Evolutionary conservation across 1,284 basidiomycete genomes (phyloP).

Genomic region (Apiotrichum montevideense): DNA sequence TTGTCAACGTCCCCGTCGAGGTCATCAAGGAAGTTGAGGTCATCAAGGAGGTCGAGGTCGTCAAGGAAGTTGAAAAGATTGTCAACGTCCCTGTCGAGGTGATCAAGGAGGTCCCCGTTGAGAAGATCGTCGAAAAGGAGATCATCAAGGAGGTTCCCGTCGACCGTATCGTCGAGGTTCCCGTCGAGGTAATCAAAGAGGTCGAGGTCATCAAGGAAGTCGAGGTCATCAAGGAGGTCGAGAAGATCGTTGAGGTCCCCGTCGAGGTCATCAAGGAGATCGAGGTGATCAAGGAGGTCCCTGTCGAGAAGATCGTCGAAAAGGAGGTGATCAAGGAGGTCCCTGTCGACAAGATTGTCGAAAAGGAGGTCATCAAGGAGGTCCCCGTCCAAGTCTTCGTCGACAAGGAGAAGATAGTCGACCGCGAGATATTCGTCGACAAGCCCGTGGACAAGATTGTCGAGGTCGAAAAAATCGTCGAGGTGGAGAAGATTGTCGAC

Average conservation of each 20-base stretch:
- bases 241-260: conserved; percentile 41
- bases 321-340: conserved; percentile 30
- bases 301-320: conserved; percentile 29
- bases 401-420: conserved; percentile 17
- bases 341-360: conserved; percentile 40
- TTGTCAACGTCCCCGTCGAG: conserved; percentile 33
- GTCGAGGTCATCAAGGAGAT: conserved; percentile 37
- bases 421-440: conserved; percentile 38
- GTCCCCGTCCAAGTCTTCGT: conserved; percentile 31
- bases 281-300: conserved; percentile 33
- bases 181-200: conserved; percentile 22
- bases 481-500: conserved; percentile 42
- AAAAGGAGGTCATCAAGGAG: conserved; percentile 10
- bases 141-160: conserved; percentile 29
- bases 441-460: conserved; percentile 34
- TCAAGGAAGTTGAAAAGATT: conserved; percentile 20
- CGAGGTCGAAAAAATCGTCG: conserved; percentile 26
- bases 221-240: conserved; percentile 30
- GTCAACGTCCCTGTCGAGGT: conserved; percentile 31
- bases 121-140: conserved; percentile 32
- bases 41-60: conserved; percentile 29
- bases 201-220: conserved; percentile 30
- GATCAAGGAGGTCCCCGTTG: conserved; percentile 21
- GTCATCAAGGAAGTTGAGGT: conserved; percentile 29
- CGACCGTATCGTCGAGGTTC: conserved; percentile 26